Conservation (phyloP, 352 stramenopile species). For the Thalassiosira mediterranea region DNA sequence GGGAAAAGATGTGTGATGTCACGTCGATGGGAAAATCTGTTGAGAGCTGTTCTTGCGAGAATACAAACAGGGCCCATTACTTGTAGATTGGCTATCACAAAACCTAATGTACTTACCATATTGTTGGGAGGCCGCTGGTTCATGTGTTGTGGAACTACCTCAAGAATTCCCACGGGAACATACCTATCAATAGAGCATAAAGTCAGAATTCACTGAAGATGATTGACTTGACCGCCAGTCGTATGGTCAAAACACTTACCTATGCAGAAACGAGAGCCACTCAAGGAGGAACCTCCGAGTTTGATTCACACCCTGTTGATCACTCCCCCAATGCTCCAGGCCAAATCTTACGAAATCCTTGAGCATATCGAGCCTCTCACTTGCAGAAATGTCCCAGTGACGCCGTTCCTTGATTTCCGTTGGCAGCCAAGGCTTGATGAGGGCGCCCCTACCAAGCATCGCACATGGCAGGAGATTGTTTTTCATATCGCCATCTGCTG, state of each 20-base stretch:
- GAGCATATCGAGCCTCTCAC: slow-evolving; percentile 95
- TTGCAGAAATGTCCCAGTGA: slow-evolving; percentile 96
- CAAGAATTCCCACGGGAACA: slow-evolving; percentile 96
- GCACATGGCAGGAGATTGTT: slow-evolving; percentile 45
- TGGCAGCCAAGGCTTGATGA: slow-evolving; percentile 99
- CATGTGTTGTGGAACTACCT: slow-evolving; percentile 94
- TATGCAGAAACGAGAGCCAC: slow-evolving; percentile 97
- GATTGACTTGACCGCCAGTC: too few species aligned
- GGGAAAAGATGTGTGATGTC: slow-evolving; percentile 13
- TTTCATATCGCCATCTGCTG: slow-evolving; percentile 12
- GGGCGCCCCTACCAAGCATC: slow-evolving; percentile 87
- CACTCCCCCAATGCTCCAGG: slow-evolving; percentile 98
- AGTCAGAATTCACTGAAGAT: too few species aligned
- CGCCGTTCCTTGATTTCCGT: slow-evolving; percentile 98
- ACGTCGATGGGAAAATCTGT: too few species aligned
- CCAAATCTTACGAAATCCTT: slow-evolving; percentile 97
- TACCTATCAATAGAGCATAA: slow-evolving; percentile 85
- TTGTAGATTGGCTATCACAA: not conserved
- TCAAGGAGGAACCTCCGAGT: slow-evolving; percentile 98
- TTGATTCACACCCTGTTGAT: slow-evolving; percentile 97
- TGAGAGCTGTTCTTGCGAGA: too few species aligned
- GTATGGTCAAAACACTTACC: too few species aligned
- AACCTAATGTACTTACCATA: slow-evolving; percentile 48
- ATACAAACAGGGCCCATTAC: too few species aligned
- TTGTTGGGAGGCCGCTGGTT: slow-evolving; percentile 92